Evolutionary conservation across 2,329 filamentous ascomycete species (phyloP).

Genomic region (Aulographum hederae): DNA sequence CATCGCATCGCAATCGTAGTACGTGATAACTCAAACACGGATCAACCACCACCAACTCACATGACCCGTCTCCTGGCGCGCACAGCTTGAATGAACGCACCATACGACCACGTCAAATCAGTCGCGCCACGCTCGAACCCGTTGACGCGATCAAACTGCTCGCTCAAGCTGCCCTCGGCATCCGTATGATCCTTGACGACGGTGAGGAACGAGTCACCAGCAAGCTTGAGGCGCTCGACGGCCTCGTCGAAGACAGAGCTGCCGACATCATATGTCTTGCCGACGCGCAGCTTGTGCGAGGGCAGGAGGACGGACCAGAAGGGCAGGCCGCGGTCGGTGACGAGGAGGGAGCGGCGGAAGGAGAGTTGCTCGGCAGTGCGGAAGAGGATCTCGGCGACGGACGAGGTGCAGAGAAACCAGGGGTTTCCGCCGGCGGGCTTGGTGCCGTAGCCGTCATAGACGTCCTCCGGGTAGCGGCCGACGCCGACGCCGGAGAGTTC

Average conservation of each 20-base stretch:
- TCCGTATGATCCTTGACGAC: slow-evolving; percentile 21
- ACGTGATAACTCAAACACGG: too few relatives aligned
- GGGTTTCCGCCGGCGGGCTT: slow-evolving; percentile 17
- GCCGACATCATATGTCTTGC: slow-evolving; percentile 11
- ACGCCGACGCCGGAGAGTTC: slow-evolving; percentile 16
- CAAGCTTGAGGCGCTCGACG: slow-evolving; percentile 13
- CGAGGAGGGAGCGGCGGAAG: slow-evolving; percentile 11
- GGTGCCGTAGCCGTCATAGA: slow-evolving; percentile 19
- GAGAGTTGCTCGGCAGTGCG: slow-evolving; percentile 15
- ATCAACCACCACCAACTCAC: background rate
- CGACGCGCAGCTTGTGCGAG: slow-evolving; percentile 5
- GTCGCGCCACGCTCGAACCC: slow-evolving; percentile 21
- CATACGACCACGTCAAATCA: slow-evolving; percentile 28
- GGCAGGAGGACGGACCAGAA: slow-evolving; percentile 19
- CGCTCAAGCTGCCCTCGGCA: slow-evolving; percentile 20
- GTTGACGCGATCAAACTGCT: slow-evolving; percentile 23
- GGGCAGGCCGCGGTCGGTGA: slow-evolving; percentile 13
- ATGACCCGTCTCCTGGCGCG: slow-evolving; percentile 13
- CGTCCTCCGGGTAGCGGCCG: slow-evolving; percentile 25
- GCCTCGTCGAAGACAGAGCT: slow-evolving; percentile 13
- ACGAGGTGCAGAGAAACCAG: slow-evolving; percentile 25
- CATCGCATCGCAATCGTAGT: too few relatives aligned
- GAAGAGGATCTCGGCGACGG: slow-evolving; percentile 22
- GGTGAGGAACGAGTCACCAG: slow-evolving; percentile 23
- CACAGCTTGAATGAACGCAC: slow-evolving; percentile 21